Evolutionary conservation across 345 rosid genomes (phyloP), one percentile per base, ranked within the genome.

Genomic region (Microthlaspi erraticum): DNA sequence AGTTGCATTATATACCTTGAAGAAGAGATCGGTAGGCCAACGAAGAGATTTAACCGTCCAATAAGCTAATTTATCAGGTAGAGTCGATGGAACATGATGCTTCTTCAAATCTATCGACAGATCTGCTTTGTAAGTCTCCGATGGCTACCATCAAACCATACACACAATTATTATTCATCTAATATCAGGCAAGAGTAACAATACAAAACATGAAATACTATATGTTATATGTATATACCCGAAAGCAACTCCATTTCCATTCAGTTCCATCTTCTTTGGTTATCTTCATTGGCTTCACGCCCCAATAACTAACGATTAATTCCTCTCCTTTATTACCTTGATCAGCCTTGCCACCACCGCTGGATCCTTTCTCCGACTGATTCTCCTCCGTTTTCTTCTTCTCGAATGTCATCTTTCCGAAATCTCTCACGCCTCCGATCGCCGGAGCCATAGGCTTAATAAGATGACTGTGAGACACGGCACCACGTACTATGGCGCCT

Each of bases 1-100:
- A 38, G 3, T 10, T 45, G 5, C 8, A 44, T 16, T 7, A 36
- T 26, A 11, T 34, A 88, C 94, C 90, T 82, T 85, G 61, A 86
- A 90, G 87, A 90, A 84, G 8, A 90, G 0, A 66, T 90, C 93
- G 6, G 93, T 83, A 9, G 96, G 91, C 85, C 79, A 84, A 19
- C 93, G 73, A 70, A 90, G 79, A 67, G 80, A 16, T 68, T 86
- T 88, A 66, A 90, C 96, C 0, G 88, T 82, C 90, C 88, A 88
- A 9, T 60, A 82, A 10, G 96, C 93, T 73, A 90, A 8, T 34
- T 74, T 90, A 73, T 90, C 96, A 39, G 62, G 7, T 26, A 82
- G 64, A 8, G 85, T 85, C 2, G 51, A 8, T 0, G 96, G 90
- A 3, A 31, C 71, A 43, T 90, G 96, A 52, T 90, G 96, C 82